Percentiles rank a stretch among this genome's conserved stretches.
phyloP scores from a whole-genome alignment of 345 rosid genomes.

The Eucalyptus curtisii region DNA sequence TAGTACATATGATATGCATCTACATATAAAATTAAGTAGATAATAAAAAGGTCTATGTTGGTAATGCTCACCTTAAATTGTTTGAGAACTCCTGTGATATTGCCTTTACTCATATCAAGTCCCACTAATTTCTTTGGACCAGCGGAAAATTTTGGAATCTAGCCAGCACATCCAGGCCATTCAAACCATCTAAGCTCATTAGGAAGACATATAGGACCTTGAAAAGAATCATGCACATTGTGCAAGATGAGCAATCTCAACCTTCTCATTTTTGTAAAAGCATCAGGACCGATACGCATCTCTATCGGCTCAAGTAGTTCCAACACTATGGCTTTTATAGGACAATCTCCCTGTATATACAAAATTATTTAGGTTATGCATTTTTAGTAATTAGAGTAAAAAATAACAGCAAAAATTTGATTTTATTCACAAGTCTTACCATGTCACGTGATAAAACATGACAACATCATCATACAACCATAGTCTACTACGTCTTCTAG shows the following conservation, averaged over 20 bases:
- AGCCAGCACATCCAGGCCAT: not conserved
- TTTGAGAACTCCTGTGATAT: not conserved
- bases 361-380: not conserved
- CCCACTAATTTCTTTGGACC: not conserved
- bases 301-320: rapidly evolving
- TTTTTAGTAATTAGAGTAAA: not conserved
- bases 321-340: not conserved
- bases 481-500: not conserved
- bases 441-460: rapidly evolving
- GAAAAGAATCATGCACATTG: not conserved
- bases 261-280: not conserved
- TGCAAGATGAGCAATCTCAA: not conserved
- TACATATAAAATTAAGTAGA: not conserved
- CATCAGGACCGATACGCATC: rapidly evolving
- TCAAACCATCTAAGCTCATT: not conserved
- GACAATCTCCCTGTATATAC: not conserved
- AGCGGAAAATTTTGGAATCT: not conserved
- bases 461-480: not conserved
- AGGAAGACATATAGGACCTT: not conserved
- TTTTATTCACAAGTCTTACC: not conserved
- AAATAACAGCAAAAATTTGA: not conserved
- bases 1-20: not conserved
- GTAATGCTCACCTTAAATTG: not conserved
- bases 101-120: not conserved
- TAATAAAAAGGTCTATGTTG: not conserved